Base-by-base conservation (phyloP, 1,139 yeast species). In the Geotrichum carabidarum region DNA sequence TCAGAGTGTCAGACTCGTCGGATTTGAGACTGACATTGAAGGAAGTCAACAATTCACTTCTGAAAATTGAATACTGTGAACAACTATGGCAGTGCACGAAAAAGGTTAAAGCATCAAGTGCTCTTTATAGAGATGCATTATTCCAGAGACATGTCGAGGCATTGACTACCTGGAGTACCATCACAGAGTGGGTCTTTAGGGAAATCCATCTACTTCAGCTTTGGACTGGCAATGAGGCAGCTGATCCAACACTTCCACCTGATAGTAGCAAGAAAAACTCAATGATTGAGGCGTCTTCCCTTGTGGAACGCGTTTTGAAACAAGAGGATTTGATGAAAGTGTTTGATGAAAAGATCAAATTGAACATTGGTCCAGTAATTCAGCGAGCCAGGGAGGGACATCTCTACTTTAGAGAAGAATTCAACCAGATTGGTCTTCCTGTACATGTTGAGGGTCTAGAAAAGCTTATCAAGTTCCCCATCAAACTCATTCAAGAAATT, bases 251-350 rank as follows among this genome's bases (percentile, higher is more conserved):
- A 0, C 62, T 70, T 47, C 66, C 70, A 2, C 68, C 59, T 63
- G 72, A 58, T 62, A 57, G 47, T 45, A n/a, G 34, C 4, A 22
- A 15, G 22, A 7, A 43, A 47, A 36, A n/a, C n/a, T 47, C 35
- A 35, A 47, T 40, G 44, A 54, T 46, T 50, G 63, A 59, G 15
- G 56, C 57, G 14, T 54, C 59, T 1, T 80, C 91, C 0, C 81
- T 93, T 63, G 96, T 95, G 1, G 98, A 93, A 64, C 78, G 86
- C 54, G 78, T 90, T 53, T 77, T 91, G 77, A 90, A 88, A 63
- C 96, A 89, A 62, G 45, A 88, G 62, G 95, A 88, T 59, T 82
- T 91, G 22, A 83, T 82, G 58, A 76, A 81, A 11, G 79, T 89
- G 14, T 90, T 78, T 59, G 73, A 75, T 51, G 70, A 70, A 54